phyloP scores from a whole-genome alignment of 2,329 filamentous ascomycete genomes.

The Phaeoacremonium minimum region DNA sequence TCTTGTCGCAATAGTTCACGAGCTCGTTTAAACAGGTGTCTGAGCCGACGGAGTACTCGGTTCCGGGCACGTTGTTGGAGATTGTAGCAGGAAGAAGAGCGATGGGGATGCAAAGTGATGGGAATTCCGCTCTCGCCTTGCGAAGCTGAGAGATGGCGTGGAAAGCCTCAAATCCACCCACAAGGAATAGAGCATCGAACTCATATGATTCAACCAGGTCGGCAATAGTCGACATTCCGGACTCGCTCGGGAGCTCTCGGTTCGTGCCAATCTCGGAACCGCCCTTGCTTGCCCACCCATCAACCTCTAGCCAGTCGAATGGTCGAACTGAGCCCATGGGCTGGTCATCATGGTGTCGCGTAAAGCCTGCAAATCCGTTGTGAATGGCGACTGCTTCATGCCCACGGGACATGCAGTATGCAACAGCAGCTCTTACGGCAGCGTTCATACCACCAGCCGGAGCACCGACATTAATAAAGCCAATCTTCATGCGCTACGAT shows the following conservation, averaged over 20 bases:
- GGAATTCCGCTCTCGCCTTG: constrained; percentile 71
- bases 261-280: constrained; percentile 98
- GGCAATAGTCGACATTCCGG: constrained; percentile 77
- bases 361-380: constrained; percentile 93
- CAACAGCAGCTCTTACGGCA: constrained; percentile 86
- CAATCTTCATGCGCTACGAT: constrained; percentile 76
- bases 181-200: constrained; percentile 86
- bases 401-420: constrained; percentile 87
- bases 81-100: constrained; percentile 91
- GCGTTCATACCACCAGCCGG: constrained; percentile 98
- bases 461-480: constrained; percentile 94
- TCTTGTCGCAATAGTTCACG: constrained; percentile 93
- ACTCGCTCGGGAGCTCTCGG: constrained; percentile 82
- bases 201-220: constrained; percentile 79
- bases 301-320: constrained; percentile 90
- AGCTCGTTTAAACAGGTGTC: constrained; percentile 96
- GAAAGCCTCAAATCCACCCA: constrained; percentile 96
- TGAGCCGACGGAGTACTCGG: constrained; percentile 93
- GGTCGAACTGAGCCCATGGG: constrained; percentile 79
- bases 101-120: constrained; percentile 89
- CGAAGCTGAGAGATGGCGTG: constrained; percentile 86
- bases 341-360: constrained; percentile 81
- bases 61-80: constrained; percentile 96
- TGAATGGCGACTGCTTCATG: constrained; percentile 90
- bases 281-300: constrained; percentile 92